A percentile compares a stretch with the other conserved stretches of the same genome.
Evolutionary conservation across 768 basidiomycete genomes (phyloP).

Genomic region (Leccinellum albellum): DNA sequence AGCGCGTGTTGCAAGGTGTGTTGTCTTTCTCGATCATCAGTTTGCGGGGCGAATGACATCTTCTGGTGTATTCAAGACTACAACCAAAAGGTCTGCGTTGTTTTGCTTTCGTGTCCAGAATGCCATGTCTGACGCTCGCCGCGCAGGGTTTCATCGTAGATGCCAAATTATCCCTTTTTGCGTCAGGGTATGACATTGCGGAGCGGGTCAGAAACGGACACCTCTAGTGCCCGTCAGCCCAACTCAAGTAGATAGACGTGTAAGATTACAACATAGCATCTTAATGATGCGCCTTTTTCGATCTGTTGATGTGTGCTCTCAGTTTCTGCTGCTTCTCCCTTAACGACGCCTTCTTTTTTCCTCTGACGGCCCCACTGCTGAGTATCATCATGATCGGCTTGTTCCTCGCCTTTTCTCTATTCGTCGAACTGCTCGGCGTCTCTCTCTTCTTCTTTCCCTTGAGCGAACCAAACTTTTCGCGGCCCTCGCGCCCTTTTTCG

Average conservation of each 20-base stretch:
- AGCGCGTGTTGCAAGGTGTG: constrained; percentile 63
- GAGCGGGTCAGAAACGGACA: constrained; percentile 32
- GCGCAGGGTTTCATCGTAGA: constrained; percentile 64
- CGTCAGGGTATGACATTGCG: constrained; percentile 62
- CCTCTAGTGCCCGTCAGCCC: constrained; percentile 11
- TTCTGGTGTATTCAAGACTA: constrained; percentile 45
- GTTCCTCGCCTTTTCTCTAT: constrained; percentile 87
- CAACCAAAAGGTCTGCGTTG: constrained; percentile 45
- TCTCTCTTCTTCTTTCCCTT: constrained; percentile 93
- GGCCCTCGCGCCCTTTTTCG: constrained; percentile 88
- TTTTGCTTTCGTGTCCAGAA: background rate
- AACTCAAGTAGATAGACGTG: background rate
- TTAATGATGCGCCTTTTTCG: constrained; percentile 49
- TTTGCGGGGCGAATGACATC: background rate
- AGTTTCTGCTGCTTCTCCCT: constrained; percentile 79
- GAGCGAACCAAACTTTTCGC: constrained; percentile 86
- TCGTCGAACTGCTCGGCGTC: constrained; percentile 79
- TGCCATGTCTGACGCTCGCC: background rate
- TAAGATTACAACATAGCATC: constrained; percentile 3
- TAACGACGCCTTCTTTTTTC: constrained; percentile 81
- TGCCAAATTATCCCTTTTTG: constrained; percentile 74
- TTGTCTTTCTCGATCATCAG: constrained; percentile 1
- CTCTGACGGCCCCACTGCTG: constrained; percentile 66
- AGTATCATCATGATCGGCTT: constrained; percentile 96
- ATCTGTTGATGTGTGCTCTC: constrained; percentile 68